phyloP scores from a whole-genome alignment of 352 stramenopile species.

The Globisporangium mamillatum region DNA sequence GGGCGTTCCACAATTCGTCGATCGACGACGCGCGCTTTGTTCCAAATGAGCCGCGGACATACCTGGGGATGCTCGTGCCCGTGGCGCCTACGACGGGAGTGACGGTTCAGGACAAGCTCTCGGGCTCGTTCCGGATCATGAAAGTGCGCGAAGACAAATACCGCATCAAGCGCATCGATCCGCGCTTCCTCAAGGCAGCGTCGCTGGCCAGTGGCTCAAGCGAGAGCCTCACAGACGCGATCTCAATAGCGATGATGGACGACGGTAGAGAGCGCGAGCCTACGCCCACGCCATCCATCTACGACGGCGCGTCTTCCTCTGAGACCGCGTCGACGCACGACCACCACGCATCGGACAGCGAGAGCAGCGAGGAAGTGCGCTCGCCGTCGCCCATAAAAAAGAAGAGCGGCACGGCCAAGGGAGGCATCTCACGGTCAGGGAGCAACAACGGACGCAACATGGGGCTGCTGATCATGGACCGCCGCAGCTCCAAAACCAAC shows the following conservation, averaged over 20 bases:
- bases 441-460: slow-evolving; percentile 42
- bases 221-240: slow-evolving; percentile 36
- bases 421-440: slow-evolving; percentile 24
- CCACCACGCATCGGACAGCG: slow-evolving; percentile 28
- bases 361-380: slow-evolving; percentile 37
- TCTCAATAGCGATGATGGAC: slow-evolving; percentile 29
- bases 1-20: slow-evolving; percentile 64
- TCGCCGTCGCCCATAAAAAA: slow-evolving; percentile 50
- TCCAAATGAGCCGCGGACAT: slow-evolving; percentile 58
- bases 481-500: slow-evolving; percentile 47
- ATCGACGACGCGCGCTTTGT: slow-evolving; percentile 74
- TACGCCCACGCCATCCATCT: slow-evolving; percentile 14
- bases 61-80: slow-evolving; percentile 39
- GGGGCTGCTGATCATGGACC: slow-evolving; percentile 26
- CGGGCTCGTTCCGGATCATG: slow-evolving; percentile 66
- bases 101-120: slow-evolving; percentile 69
- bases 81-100: slow-evolving; percentile 44
- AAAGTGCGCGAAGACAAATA: slow-evolving; percentile 58
- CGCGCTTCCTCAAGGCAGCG: slow-evolving; percentile 37
- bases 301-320: slow-evolving; percentile 2
- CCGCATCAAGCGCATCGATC: slow-evolving; percentile 54
- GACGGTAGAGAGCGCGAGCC: slow-evolving; percentile 16
- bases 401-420: slow-evolving; percentile 39
- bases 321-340: slow-evolving; percentile 18
- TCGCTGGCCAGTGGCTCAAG: slow-evolving; percentile 21